Evolutionary conservation across 2,329 filamentous ascomycete species (phyloP), one percentile per base, ranked within the genome.

Genomic region (Botryotinia convoluta): DNA sequence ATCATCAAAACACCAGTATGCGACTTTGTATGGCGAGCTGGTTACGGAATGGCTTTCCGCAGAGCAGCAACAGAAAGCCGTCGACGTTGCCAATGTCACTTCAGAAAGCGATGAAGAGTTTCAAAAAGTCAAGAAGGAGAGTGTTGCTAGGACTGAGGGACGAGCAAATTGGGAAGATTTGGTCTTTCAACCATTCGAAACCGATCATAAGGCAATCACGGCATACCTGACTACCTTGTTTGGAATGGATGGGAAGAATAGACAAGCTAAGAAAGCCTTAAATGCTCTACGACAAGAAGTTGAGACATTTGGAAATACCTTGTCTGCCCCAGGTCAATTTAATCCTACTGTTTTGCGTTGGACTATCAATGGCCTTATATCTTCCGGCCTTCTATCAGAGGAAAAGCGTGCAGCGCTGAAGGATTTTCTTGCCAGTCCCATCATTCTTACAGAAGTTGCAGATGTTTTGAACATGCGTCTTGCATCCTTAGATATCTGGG

Each of bases 391-490:
- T 3, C 82, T 90, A 60, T 84, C 83, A 5, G 84, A 86, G 2
- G 83, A 87, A 69, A 89, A 89, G 78, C 81, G 82, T 10, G 79
- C 81, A 26, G 84, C 85, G 4, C 79, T 89, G 60, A 85, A 84
- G 65, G 86, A 87, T 61, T 86, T 89, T 61, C 79, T 85, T 72
- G 82, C 82, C 32, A 87, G 86, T 70, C 79, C 83, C 1, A 82
- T 84, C 10, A 86, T 89, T 2, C 80, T 87, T 1, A 83, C 83
- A 48, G 87, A 89, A 75, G 84, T 90, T 22, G 84, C 84, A 5
- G 87, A 89, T 78, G 87, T 89, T 22, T 80, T 90, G 61, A 89
- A 88, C 74, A 87, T 89, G 84, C 83, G 87, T 37, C 83, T 89
- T 67, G 81, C 84, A 1, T 83, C 84, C 8, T 79, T 90, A 3